Conservation (phyloP, 257 asterid genomes). For the Ajuga chamaepitys region DNA sequence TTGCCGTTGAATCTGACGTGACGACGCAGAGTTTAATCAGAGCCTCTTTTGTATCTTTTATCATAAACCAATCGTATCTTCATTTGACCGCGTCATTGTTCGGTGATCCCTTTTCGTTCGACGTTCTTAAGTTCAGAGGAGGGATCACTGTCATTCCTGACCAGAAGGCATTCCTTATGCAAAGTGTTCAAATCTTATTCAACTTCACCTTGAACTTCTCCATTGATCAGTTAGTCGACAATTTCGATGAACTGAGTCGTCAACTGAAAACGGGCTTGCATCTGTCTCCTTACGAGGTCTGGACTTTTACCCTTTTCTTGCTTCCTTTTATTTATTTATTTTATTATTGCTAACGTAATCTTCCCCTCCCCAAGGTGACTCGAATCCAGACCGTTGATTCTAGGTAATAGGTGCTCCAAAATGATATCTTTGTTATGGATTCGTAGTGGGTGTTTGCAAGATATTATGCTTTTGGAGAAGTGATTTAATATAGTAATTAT, state of each 20-base stretch:
- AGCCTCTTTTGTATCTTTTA: slow-evolving; percentile 32
- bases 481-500: too few relatives aligned
- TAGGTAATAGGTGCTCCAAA: too few relatives aligned
- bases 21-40: slow-evolving; percentile 50
- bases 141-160: slow-evolving; percentile 81
- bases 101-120: slow-evolving; percentile 70
- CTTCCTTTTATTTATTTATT: neutral
- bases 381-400: too few relatives aligned
- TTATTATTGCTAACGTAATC: neutral
- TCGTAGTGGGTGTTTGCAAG: too few relatives aligned
- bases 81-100: slow-evolving; percentile 61
- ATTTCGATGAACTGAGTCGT: slow-evolving; percentile 58
- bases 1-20: slow-evolving; percentile 53
- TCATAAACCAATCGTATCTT: slow-evolving; percentile 33
- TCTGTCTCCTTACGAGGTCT: slow-evolving; percentile 76
- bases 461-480: too few relatives aligned
- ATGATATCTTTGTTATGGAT: too few relatives aligned
- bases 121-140: slow-evolving; percentile 78
- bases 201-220: slow-evolving; percentile 92
- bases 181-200: slow-evolving; percentile 66
- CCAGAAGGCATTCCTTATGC: slow-evolving; percentile 79
- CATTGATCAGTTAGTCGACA: slow-evolving; percentile 49
- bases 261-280: slow-evolving; percentile 73
- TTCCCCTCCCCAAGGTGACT: too few relatives aligned
- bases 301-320: slow-evolving; percentile 10